These are phyloP conservation scores for Aspergillus persii DNA, from an alignment of 2,329 filamentous ascomycete species.

Conservation along the genomic window DNA sequence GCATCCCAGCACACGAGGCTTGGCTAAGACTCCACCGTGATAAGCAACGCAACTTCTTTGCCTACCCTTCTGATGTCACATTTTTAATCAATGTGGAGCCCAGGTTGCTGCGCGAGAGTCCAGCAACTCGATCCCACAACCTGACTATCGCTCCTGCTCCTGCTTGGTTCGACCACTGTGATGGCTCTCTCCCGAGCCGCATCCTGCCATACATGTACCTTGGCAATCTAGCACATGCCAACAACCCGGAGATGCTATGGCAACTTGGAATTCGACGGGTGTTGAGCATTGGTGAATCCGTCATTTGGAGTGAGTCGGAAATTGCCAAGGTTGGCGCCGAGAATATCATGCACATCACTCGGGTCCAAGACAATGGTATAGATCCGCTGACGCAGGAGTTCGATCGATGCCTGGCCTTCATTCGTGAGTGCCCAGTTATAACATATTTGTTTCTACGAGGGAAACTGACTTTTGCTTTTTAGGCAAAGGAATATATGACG, in stretches of 20 bases:
- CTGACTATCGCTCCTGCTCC: slow-evolving; percentile 52
- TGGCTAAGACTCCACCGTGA: slow-evolving; percentile 82
- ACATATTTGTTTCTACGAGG: background rate
- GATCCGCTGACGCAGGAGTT: slow-evolving; percentile 88
- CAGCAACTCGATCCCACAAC: slow-evolving; percentile 25
- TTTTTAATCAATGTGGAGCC: slow-evolving; percentile 74
- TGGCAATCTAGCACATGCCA: slow-evolving; percentile 88
- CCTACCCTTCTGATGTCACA: slow-evolving; percentile 85
- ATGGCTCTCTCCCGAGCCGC: slow-evolving; percentile 87
- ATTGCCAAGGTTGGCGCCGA: slow-evolving; percentile 70
- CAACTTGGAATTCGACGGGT: slow-evolving; percentile 82
- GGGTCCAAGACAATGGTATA: slow-evolving; percentile 95
- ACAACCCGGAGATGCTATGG: slow-evolving; percentile 79
- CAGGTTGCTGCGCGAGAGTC: slow-evolving; percentile 62
- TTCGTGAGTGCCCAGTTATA: slow-evolving; percentile 61
- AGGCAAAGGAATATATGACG: slow-evolving; percentile 76
- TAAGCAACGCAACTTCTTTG: slow-evolving; percentile 89
- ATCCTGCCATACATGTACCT: slow-evolving; percentile 94
- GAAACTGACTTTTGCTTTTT: slow-evolving; percentile 10
- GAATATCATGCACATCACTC: slow-evolving; percentile 76
- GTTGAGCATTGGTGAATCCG: slow-evolving; percentile 85
- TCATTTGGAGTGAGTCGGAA: slow-evolving; percentile 74
- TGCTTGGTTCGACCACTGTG: slow-evolving; percentile 76
- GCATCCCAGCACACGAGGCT: slow-evolving; percentile 73
- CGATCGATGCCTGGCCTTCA: slow-evolving; percentile 81